A percentile compares a stretch with the other conserved stretches of the same genome.
These are phyloP conservation scores for Telopea speciosissima DNA, from an alignment of 177 flowering plant species.

Conservation along the genomic window DNA sequence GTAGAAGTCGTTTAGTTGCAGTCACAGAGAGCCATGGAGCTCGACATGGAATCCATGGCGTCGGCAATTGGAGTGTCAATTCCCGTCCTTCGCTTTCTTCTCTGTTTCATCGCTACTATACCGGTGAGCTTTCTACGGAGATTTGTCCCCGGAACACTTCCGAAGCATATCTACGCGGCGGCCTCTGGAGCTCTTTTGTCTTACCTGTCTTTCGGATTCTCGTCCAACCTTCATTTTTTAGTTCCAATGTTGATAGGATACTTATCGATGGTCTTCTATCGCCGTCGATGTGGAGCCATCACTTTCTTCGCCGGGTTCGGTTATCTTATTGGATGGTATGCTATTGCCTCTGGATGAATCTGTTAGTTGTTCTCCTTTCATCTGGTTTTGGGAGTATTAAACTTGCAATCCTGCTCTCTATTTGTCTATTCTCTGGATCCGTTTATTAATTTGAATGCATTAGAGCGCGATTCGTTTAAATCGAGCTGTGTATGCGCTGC, in stretches of 20 bases:
- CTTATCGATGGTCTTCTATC: constrained; percentile 65
- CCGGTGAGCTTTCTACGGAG: constrained; percentile 71
- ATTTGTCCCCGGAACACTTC: constrained; percentile 51
- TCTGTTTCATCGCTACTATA: constrained; percentile 83
- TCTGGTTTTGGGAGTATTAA: no score
- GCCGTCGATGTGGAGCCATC: constrained; percentile 61
- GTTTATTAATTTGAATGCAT: no score
- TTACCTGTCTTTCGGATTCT: constrained; percentile 83
- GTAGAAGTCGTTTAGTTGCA: no score
- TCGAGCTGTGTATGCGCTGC: no score
- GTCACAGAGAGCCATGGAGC: background rate
- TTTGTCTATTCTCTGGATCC: no score
- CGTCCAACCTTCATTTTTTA: constrained; percentile 83
- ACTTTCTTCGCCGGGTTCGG: constrained; percentile 81
- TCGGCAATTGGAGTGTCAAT: constrained; percentile 73
- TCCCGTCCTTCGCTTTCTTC: constrained; percentile 77
- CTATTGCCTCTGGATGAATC: background rate
- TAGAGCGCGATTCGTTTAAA: no score
- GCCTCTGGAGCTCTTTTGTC: constrained; percentile 63
- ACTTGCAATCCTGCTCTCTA: no score
- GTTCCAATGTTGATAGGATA: constrained; percentile 78
- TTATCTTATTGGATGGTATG: constrained; percentile 88
- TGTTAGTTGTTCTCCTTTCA: no score
- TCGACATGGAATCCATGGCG: constrained; percentile 66
- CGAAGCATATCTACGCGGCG: constrained; percentile 63